These are phyloP conservation scores for Diutina ranongensis DNA, from an alignment of 1,139 yeast genomes.

Conservation along the genomic window DNA sequence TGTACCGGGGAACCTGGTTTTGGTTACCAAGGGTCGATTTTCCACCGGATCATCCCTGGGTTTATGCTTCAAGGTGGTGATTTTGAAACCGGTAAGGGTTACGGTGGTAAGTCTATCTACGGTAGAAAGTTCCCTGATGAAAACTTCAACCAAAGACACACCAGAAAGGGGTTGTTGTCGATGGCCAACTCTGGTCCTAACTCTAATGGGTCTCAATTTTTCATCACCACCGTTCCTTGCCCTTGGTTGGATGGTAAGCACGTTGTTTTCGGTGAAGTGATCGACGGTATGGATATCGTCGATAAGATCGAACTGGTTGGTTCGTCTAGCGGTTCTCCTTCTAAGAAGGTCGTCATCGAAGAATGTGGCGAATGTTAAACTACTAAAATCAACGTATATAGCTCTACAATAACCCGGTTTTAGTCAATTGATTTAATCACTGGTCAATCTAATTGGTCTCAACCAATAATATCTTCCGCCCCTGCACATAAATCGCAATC, in stretches of 20 bases:
- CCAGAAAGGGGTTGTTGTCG: conserved; percentile 26
- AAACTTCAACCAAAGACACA: conserved; percentile 24
- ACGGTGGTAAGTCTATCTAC: conserved; percentile 30
- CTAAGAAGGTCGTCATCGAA: conserved; percentile 23
- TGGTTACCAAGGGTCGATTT: conserved; percentile 11
- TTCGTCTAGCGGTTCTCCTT: conserved; percentile 19
- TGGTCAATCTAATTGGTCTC: not conserved
- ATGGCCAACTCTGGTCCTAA: conserved; percentile 36
- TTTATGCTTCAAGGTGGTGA: conserved; percentile 37
- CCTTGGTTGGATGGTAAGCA: conserved; percentile 34
- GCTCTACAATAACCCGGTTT: not conserved
- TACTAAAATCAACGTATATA: too few species aligned
- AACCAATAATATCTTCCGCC: too few species aligned
- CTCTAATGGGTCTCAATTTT: conserved; percentile 32
- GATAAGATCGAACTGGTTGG: conserved; percentile 27
- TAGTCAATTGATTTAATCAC: not conserved
- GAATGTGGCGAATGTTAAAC: conserved; percentile 23
- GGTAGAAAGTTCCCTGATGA: conserved; percentile 29
- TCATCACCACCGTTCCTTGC: conserved; percentile 32
- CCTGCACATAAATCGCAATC: too few species aligned
- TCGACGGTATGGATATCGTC: conserved; percentile 28
- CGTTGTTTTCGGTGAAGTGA: conserved; percentile 32
- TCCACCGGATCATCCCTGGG: conserved; percentile 32
- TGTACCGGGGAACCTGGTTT: conserved; percentile 12
- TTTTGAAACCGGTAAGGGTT: conserved; percentile 28